These are phyloP conservation scores for Candida ipomoeae DNA, from an alignment of 805 yeast species.

Conservation along the genomic window DNA sequence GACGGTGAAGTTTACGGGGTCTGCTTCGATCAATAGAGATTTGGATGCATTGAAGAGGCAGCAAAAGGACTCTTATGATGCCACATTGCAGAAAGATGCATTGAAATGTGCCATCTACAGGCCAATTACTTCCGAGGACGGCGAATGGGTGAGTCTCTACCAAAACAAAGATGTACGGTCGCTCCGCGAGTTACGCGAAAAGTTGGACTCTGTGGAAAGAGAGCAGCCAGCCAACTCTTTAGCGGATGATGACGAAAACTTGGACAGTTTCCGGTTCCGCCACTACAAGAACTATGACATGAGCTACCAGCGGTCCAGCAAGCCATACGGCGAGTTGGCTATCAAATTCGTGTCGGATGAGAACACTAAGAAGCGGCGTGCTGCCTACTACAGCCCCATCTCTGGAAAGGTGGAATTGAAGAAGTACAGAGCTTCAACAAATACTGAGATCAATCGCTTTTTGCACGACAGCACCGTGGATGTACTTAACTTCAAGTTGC, in stretches of 20 bases:
- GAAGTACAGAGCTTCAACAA: constrained; percentile 72
- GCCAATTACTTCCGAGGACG: constrained; percentile 68
- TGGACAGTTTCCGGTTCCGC: constrained; percentile 48
- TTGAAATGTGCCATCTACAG: constrained; percentile 63
- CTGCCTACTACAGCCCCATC: constrained; percentile 75
- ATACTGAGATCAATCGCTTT: constrained; percentile 48
- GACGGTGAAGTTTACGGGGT: constrained; percentile 58
- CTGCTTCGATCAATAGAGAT: constrained; percentile 47
- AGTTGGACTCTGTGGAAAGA: constrained; percentile 37
- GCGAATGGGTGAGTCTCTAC: constrained; percentile 67
- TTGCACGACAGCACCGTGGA: constrained; percentile 57
- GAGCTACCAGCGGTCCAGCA: constrained; percentile 45
- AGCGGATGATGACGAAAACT: constrained; percentile 42
- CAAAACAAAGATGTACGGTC: constrained; percentile 25
- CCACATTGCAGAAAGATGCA: constrained; percentile 30
- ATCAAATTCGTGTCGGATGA: constrained; percentile 49
- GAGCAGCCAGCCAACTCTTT: constrained; percentile 39
- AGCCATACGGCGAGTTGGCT: constrained; percentile 60
- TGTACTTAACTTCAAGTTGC: constrained; percentile 54
- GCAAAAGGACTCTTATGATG: constrained; percentile 27
- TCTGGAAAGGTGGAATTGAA: constrained; percentile 75
- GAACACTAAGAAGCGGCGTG: constrained; percentile 38
- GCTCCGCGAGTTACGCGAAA: constrained; percentile 22
- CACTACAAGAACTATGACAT: constrained; percentile 80
- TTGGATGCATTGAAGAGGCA: constrained; percentile 26